Percentiles rank a stretch among this genome's conserved stretches.
phyloP scores from a whole-genome alignment of 345 rosid genomes.

The Euphorbia tirucalli region DNA sequence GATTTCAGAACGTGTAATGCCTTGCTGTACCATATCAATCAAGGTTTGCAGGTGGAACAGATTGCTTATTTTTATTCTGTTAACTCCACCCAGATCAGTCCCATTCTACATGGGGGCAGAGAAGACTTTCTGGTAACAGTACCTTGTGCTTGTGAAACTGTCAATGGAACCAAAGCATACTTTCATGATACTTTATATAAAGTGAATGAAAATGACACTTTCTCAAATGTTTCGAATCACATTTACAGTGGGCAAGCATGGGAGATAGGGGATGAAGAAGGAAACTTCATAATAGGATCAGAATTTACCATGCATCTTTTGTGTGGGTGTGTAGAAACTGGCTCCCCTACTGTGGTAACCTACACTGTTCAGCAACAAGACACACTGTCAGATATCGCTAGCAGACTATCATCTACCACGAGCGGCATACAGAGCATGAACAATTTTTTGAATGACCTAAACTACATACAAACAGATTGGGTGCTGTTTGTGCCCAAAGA shows the following conservation, averaged over 20 bases:
- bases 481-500: conserved; percentile 50
- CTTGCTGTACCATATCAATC: conserved; percentile 40
- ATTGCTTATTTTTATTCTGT: conserved; percentile 43
- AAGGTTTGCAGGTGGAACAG: conserved; percentile 17
- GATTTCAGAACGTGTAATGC: conserved; percentile 30
- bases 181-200: conserved; percentile 40
- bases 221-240: conserved; percentile 28
- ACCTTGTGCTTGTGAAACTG: conserved; percentile 45
- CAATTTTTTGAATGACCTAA: conserved; percentile 19
- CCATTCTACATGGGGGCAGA: conserved; percentile 16
- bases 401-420: conserved; percentile 30
- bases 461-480: conserved; percentile 33
- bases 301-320: conserved; percentile 35
- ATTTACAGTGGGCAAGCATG: conserved; percentile 49
- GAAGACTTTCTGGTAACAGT: conserved; percentile 46
- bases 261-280: conserved; percentile 29
- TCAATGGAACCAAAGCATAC: conserved; percentile 35
- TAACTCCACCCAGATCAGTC: conserved; percentile 28
- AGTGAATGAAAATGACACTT: conserved; percentile 30
- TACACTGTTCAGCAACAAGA: conserved; percentile 60
- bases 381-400: conserved; percentile 35
- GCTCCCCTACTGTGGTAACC: conserved; percentile 41
- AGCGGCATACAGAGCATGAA: conserved; percentile 37
- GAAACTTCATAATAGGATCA: conserved; percentile 2
- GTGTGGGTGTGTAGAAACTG: conserved; percentile 47